Conservation (phyloP, 2,329 filamentous ascomycete genomes). For the Xylariaceae sp. region DNA sequence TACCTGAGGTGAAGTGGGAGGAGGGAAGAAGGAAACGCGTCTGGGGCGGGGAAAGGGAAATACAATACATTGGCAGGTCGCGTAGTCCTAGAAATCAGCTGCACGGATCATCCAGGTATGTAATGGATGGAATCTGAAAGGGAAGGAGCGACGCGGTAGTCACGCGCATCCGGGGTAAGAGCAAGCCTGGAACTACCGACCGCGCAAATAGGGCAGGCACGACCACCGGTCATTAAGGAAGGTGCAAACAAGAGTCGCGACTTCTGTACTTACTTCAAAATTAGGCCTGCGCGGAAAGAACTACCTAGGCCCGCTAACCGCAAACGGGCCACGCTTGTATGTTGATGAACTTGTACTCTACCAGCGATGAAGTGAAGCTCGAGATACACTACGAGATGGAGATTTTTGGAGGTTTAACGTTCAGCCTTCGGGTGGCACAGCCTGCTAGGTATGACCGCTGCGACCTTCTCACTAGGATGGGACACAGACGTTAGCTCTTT, state of each 20-base stretch:
- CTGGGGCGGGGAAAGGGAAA: not conserved
- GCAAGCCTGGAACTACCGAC: not conserved
- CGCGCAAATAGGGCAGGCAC: not conserved
- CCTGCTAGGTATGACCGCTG: not conserved
- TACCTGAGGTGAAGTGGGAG: not conserved
- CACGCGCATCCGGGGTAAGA: not conserved
- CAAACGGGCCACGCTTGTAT: not conserved
- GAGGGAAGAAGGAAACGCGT: not conserved
- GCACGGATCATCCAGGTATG: too few relatives aligned
- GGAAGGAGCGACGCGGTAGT: not conserved
- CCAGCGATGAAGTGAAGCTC: conserved; percentile 3
- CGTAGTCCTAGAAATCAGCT: too few relatives aligned
- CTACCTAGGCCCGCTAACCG: not conserved
- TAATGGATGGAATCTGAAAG: not conserved
- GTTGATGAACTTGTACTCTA: not conserved
- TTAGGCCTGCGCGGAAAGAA: not conserved
- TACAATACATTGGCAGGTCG: too few relatives aligned
- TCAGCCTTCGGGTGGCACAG: conserved; percentile 8
- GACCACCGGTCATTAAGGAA: conserved; percentile 1
- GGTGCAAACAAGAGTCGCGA: not conserved
- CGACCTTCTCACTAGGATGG: not conserved
- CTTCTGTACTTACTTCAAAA: conserved; percentile 7
- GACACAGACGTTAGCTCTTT: not conserved
- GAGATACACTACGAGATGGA: conserved; percentile 5
- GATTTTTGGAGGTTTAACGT: conserved; percentile 15